A percentile compares a stretch with the other conserved stretches of the same genome.
Conservation (phyloP, 2,329 filamentous ascomycete species). For the Bipolaris oryzae region DNA sequence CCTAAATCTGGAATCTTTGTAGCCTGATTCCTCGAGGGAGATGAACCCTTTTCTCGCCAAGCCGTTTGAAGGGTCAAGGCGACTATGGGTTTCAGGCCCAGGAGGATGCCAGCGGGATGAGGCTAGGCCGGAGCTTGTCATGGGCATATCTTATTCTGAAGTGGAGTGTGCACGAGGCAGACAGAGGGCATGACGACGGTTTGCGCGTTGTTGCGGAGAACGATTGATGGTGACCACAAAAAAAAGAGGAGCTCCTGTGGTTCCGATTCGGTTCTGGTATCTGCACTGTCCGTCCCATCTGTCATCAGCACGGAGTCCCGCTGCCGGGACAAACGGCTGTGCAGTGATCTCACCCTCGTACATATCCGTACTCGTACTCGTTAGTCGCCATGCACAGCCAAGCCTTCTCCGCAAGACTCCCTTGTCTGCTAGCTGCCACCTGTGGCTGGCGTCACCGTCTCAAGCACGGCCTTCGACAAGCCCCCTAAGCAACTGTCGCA, state of each 20-base stretch:
- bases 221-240: background rate
- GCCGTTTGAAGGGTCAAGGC: slow-evolving; percentile 1
- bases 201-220: background rate
- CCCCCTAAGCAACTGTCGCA: slow-evolving; percentile 32
- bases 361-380: too few species aligned
- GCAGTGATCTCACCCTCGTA: too few species aligned
- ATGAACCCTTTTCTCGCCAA: background rate
- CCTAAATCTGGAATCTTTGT: background rate
- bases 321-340: too few species aligned
- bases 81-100: background rate
- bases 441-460: slow-evolving; percentile 1
- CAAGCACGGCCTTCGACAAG: slow-evolving; percentile 7
- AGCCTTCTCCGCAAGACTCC: background rate
- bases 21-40: background rate
- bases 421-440: background rate
- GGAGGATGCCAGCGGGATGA: background rate
- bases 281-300: too few species aligned
- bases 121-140: background rate
- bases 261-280: background rate
- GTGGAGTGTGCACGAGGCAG: background rate
- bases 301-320: background rate
- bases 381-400: background rate
- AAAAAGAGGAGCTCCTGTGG: background rate
- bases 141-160: background rate
- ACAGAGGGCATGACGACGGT: background rate